These are phyloP conservation scores for Linnemannia exigua DNA, from an alignment of 192 early-diverging fungal species.

Conservation along the genomic window DNA sequence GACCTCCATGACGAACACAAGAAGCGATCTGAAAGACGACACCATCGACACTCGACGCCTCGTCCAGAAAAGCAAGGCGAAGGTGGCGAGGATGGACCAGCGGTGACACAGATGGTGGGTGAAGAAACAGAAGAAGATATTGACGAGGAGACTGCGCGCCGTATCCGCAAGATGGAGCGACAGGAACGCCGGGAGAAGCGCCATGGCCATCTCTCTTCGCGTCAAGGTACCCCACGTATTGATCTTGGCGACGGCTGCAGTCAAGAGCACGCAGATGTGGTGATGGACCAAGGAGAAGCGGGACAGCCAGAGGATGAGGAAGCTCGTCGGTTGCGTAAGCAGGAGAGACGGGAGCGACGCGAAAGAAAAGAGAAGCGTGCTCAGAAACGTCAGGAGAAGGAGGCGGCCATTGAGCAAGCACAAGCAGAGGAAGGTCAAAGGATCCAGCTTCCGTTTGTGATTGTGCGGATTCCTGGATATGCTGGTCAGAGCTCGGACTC, in stretches of 20 bases:
- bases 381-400: slow-evolving; percentile 26
- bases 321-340: slow-evolving; percentile 15
- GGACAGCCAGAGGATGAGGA: slow-evolving; percentile 10
- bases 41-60: slow-evolving; percentile 39
- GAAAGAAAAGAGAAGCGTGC: slow-evolving; percentile 39
- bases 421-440: slow-evolving; percentile 2
- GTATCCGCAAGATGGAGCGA: slow-evolving; percentile 20
- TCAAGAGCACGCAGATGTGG: neutral
- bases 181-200: slow-evolving; percentile 22
- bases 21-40: slow-evolving; percentile 20
- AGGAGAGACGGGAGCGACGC: slow-evolving; percentile 31
- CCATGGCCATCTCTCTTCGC: neutral
- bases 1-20: slow-evolving; percentile 7
- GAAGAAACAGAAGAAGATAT: slow-evolving; percentile 11
- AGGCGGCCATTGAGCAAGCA: slow-evolving; percentile 13
- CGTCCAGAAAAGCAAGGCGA: slow-evolving; percentile 19
- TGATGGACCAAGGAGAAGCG: neutral
- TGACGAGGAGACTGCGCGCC: slow-evolving; percentile 29
- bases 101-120: neutral
- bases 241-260: neutral
- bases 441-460: slow-evolving; percentile 40
- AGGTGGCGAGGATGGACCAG: neutral
- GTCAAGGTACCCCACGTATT: slow-evolving; percentile 1
- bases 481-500: slow-evolving; percentile 51
- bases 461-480: slow-evolving; percentile 32